Evolutionary conservation across 2,329 filamentous ascomycete genomes (phyloP).

Genomic region (Sclerotinia spermophila): DNA sequence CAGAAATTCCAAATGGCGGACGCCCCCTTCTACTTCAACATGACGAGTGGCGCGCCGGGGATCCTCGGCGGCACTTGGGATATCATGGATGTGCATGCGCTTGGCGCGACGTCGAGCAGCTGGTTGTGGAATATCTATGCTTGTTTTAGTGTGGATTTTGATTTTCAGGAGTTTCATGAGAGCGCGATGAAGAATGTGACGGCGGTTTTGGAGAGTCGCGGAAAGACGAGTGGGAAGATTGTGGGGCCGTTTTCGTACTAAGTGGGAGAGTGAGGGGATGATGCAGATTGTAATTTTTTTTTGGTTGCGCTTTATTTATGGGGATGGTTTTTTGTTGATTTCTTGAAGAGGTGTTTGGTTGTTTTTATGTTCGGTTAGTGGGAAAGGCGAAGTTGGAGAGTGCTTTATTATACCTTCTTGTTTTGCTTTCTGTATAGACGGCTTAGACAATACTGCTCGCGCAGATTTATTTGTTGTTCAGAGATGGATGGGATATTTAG

Average conservation of each 20-base stretch:
- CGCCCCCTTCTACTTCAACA: background rate
- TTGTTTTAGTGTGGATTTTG: conserved; percentile 3
- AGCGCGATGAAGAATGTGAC: conserved; percentile 8
- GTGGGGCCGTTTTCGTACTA: background rate
- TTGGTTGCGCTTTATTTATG: background rate
- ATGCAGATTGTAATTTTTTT: background rate
- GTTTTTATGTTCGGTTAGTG: background rate
- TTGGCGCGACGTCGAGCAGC: background rate
- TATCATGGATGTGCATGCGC: background rate
- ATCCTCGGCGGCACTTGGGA: background rate
- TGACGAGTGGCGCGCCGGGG: background rate
- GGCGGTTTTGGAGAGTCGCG: background rate
- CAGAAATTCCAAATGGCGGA: conserved; percentile 10
- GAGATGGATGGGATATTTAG: background rate
- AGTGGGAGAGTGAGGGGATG: background rate
- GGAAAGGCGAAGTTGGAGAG: background rate
- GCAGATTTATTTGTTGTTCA: background rate
- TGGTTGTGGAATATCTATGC: conserved; percentile 17
- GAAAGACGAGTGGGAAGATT: background rate
- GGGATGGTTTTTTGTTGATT: background rate
- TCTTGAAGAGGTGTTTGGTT: background rate
- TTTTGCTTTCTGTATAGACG: background rate
- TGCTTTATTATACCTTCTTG: background rate
- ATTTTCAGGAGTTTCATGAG: conserved; percentile 8
- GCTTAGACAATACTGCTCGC: conserved; percentile 1